These are phyloP conservation scores for Saprolegnia parasitica DNA, from an alignment of 352 stramenopile genomes.

Conservation along the genomic window DNA sequence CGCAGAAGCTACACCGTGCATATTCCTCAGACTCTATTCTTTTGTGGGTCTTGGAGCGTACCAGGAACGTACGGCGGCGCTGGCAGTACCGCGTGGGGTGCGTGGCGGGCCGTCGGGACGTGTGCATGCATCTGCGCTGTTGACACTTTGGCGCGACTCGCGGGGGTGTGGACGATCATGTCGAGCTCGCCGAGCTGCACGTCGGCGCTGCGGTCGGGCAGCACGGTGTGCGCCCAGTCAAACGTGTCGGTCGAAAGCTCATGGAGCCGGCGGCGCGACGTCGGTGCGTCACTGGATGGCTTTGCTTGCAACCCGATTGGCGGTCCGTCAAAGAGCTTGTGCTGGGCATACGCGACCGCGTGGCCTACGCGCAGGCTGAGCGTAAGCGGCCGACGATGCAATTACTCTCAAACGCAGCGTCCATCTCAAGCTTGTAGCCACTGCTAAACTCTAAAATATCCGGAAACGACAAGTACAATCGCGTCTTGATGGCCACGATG, in stretches of 20 bases:
- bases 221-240: conserved; percentile 12
- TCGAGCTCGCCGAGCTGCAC: conserved; percentile 6
- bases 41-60: neutral
- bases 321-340: conserved; percentile 15
- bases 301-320: neutral
- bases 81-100: neutral
- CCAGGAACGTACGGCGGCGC: conserved; percentile 20
- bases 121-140: neutral
- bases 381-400: conserved; percentile 19
- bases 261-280: neutral
- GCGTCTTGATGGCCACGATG: conserved; percentile 55
- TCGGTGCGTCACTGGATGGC: neutral
- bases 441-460: conserved; percentile 68
- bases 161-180: neutral
- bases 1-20: neutral
- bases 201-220: neutral
- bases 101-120: neutral
- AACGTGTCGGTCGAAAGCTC: conserved; percentile 1
- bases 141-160: neutral
- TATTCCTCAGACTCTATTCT: neutral
- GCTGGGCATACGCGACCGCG: conserved; percentile 10
- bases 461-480: conserved; percentile 50
- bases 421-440: conserved; percentile 74
- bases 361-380: neutral
- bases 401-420: conserved; percentile 38